Percentiles rank a stretch among this genome's conserved stretches.
These are phyloP conservation scores for Zasmidium cellare DNA, from an alignment of 2,329 filamentous ascomycete genomes.

Conservation along the genomic window DNA sequence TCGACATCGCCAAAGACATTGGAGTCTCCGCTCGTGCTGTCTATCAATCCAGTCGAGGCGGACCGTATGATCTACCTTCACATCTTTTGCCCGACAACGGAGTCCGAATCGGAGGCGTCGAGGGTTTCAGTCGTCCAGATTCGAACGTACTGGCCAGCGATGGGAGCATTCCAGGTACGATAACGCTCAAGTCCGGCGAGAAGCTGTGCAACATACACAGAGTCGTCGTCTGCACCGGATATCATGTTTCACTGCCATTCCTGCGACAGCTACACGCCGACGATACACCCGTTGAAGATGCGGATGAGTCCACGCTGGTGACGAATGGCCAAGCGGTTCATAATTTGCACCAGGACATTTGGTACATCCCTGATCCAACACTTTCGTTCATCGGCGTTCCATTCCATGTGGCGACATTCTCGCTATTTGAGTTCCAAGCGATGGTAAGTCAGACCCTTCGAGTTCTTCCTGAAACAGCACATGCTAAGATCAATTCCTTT, in stretches of 20 bases:
- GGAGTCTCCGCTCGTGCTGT: conserved; percentile 45
- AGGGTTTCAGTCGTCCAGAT: conserved; percentile 41
- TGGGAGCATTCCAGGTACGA: conserved; percentile 49
- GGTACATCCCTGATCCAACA: conserved; percentile 67
- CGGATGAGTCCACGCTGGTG: conserved; percentile 57
- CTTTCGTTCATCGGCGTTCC: conserved; percentile 59
- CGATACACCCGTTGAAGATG: conserved; percentile 45
- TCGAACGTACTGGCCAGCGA: conserved; percentile 9
- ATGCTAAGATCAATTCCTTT: too few relatives aligned
- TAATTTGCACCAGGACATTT: conserved; percentile 70
- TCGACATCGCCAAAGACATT: conserved; percentile 57
- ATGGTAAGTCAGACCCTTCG: conserved; percentile 34
- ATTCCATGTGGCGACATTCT: conserved; percentile 67
- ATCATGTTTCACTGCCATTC: conserved; percentile 68
- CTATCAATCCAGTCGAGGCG: conserved; percentile 60
- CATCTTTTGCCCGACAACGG: conserved; percentile 56
- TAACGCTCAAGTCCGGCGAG: conserved; percentile 56
- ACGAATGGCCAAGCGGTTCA: conserved; percentile 63
- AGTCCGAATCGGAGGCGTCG: conserved; percentile 54
- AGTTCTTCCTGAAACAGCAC: too few relatives aligned
- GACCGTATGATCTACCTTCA: conserved; percentile 59
- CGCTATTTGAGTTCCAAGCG: conserved; percentile 69
- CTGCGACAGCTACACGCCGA: conserved; percentile 54
- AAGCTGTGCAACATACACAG: conserved; percentile 58
- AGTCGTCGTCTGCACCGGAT: conserved; percentile 68